Conservation (phyloP, 2,329 filamentous ascomycete genomes). For the Pestalotiopsis sp. region DNA sequence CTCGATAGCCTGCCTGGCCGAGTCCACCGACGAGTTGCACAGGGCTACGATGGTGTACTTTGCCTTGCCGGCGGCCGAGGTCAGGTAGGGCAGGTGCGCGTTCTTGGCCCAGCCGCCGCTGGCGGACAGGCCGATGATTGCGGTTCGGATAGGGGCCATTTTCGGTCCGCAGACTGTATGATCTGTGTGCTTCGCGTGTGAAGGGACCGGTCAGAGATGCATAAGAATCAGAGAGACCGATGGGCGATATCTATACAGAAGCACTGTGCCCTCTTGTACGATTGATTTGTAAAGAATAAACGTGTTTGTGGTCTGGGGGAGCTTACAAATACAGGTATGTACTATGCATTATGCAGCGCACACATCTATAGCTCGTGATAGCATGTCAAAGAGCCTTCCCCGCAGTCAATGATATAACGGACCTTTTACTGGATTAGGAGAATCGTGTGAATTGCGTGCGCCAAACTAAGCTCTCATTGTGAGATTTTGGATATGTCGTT, state of each 20-base stretch:
- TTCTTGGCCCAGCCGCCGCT: slow-evolving; percentile 53
- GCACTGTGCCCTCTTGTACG: background rate
- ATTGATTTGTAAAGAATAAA: background rate
- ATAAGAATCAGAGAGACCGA: background rate
- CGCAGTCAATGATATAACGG: background rate
- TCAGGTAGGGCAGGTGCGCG: slow-evolving; percentile 62
- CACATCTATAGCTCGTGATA: background rate
- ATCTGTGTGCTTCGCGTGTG: background rate
- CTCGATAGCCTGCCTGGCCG: slow-evolving; percentile 44
- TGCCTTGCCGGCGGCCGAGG: slow-evolving; percentile 42
- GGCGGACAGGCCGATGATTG: slow-evolving; percentile 58
- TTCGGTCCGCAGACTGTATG: background rate
- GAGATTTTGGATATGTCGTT: background rate
- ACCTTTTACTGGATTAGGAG: background rate
- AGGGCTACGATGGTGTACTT: slow-evolving; percentile 53
- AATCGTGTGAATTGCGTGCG: background rate
- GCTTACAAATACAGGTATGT: background rate
- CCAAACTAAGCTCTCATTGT: background rate
- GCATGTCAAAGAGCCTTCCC: background rate
- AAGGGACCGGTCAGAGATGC: background rate
- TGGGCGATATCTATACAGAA: background rate
- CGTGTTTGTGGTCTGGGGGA: background rate
- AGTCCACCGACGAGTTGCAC: slow-evolving; percentile 48
- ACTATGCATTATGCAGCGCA: background rate
- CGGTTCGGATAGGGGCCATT: slow-evolving; percentile 55